Base-by-base conservation (phyloP, 2,329 filamentous ascomycete species). In the Sclerotinia borealis region DNA sequence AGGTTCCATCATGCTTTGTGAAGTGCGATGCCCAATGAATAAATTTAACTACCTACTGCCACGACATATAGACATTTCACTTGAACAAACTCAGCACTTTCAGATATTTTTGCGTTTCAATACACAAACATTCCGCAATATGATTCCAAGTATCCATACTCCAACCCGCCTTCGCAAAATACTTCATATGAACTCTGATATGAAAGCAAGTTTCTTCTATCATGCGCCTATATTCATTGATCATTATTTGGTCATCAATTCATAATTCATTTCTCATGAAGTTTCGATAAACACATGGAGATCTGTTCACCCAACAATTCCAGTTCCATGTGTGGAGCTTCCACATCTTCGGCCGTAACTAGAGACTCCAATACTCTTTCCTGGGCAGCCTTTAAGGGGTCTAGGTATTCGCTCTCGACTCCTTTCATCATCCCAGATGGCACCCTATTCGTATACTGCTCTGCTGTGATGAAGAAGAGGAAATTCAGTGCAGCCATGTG, bases 401-500 rank as follows among this genome's bases (percentile, higher is more conserved):
- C 78, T 2, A 83, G 77, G 71, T 85, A 88, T 36, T 85, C 77
- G 69, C 85, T 80, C 71, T 84, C 81, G 27, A 87, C 81, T 0
- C 83, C 81, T 10, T 79, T 78, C 1, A 80, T 79, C 81, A 86
- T 84, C 0, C 82, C 83, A 2, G 75, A 75, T 1, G 85, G 85
- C 11, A 85, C 78, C 7, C 86, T 72, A 50, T 79, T 74, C 61
- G 73, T 75, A 72, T 79, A 81, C 41, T 76, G 73, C 9, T 79
- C 77, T 4, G 76, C 75, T 69, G 83, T 81, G 25, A 87, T 74
- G 67, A 87, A 84, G 59, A 83, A 79, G 9, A 81, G 80, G 72
- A 88, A 86, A 68, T 87, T 88, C 64, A 82, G 81, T 0, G 82
- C 82, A 68, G 87, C 83, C 66, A 87, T 75, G 60, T 87, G 77